Evolutionary conservation across 2,329 filamentous ascomycete species (phyloP).

Genomic region (Aureobasidium melanogenum): DNA sequence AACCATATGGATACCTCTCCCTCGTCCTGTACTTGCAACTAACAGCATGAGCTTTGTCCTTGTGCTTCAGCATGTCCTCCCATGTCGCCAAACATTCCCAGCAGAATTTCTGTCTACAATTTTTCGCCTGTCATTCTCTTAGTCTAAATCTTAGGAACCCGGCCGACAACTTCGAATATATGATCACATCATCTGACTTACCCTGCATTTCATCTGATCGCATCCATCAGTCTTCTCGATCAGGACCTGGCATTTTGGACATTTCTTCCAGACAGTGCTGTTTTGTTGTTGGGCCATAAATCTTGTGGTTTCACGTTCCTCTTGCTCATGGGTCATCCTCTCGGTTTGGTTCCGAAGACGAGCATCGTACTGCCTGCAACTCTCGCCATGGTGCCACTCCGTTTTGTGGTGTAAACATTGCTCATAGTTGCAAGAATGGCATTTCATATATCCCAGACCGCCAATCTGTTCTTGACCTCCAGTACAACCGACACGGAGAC

Average conservation of each 20-base stretch:
- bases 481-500: conserved; percentile 40
- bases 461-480: conserved; percentile 38
- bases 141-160: neutral
- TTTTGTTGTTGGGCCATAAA: conserved; percentile 12
- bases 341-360: conserved; percentile 20
- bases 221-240: conserved; percentile 23
- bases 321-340: conserved; percentile 3
- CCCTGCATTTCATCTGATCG: conserved; percentile 31
- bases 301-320: conserved; percentile 19
- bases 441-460: conserved; percentile 30
- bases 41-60: neutral
- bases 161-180: neutral
- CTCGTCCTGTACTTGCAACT: neutral
- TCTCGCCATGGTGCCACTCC: conserved; percentile 32
- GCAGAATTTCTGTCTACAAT: conserved; percentile 32
- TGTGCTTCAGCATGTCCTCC: neutral
- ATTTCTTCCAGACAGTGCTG: conserved; percentile 17
- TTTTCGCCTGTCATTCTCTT: neutral
- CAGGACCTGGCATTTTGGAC: conserved; percentile 1
- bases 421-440: conserved; percentile 26
- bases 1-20: neutral
- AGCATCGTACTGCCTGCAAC: conserved; percentile 31
- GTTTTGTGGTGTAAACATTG: conserved; percentile 29
- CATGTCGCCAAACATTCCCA: conserved; percentile 29
- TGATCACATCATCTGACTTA: neutral